A percentile compares a stretch with the other conserved stretches of the same genome.
phyloP scores from a whole-genome alignment of 2,329 filamentous ascomycete species.

The Chalaropsis ovoidea region DNA sequence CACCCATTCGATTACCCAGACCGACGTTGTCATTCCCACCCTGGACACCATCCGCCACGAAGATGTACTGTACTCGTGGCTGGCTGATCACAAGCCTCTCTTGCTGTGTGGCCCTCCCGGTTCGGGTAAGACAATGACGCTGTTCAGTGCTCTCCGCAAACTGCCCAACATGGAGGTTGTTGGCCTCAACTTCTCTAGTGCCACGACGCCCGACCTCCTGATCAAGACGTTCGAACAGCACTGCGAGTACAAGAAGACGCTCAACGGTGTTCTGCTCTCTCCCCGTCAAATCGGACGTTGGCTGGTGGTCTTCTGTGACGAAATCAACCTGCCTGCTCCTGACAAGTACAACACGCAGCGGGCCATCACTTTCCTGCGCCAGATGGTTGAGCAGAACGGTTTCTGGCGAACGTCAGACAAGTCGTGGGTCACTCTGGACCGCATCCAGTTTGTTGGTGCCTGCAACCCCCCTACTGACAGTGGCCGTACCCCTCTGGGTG shows the following conservation, averaged over 20 bases:
- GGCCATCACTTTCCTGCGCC: slow-evolving; percentile 91
- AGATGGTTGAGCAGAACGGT: slow-evolving; percentile 95
- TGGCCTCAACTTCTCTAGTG: slow-evolving; percentile 97
- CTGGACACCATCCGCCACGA: slow-evolving; percentile 95
- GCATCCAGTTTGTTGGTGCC: slow-evolving; percentile 97
- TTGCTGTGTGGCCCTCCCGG: slow-evolving; percentile 93
- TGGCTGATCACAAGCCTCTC: slow-evolving; percentile 95
- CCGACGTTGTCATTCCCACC: slow-evolving; percentile 95
- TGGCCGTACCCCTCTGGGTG: slow-evolving; percentile 85
- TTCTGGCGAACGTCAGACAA: slow-evolving; percentile 98
- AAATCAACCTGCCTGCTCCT: slow-evolving; percentile 96
- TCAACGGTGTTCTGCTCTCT: slow-evolving; percentile 90
- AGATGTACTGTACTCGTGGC: slow-evolving; percentile 98
- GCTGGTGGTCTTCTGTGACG: slow-evolving; percentile 98
- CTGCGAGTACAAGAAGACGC: slow-evolving; percentile 97
- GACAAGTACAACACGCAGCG: slow-evolving; percentile 97
- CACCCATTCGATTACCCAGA: slow-evolving; percentile 94
- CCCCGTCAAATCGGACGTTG: slow-evolving; percentile 94
- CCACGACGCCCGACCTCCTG: slow-evolving; percentile 90
- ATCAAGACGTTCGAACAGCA: slow-evolving; percentile 99
- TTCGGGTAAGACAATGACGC: slow-evolving; percentile 98
- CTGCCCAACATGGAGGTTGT: slow-evolving; percentile 98
- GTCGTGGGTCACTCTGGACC: slow-evolving; percentile 92
- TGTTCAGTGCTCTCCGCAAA: slow-evolving; percentile 95
- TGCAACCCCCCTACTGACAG: slow-evolving; percentile 98